Evolutionary conservation across 208 protist species (phyloP), one percentile per base, ranked within the genome.

Genomic region (Sergeia podlipaevii): DNA sequence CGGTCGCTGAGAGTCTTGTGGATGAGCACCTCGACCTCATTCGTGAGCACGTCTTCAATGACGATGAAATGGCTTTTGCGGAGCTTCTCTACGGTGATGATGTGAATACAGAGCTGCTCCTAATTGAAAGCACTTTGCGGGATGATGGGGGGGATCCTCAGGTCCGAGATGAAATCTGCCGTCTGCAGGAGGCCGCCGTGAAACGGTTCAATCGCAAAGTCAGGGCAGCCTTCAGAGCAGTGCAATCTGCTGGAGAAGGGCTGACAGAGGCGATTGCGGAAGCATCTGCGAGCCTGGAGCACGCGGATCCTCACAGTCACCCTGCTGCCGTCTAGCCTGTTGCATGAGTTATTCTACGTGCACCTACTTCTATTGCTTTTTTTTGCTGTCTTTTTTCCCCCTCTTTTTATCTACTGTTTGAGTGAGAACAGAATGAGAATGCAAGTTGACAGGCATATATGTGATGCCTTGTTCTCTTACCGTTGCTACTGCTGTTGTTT

Each of bases 41-140:
- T 32, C 81, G 85, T 7, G 54, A 52, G 4, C 45, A 60, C 17
- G 62, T 93, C 26, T 93, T 93, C 45, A 17, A 77, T 63, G 55
- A 86, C 33, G 73, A 93, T 47, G 85, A 93, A 52, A 68, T 63
- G 17, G 62, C 60, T 7, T 93, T 93, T 66, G 85, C 85, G 20
- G 81, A 93, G 58, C 70, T 93, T 49, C 72, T 93, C 28, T 93
- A 93, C 64, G 85, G 64, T 33, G 85, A 93, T 46, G 79, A 81
- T 45, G 67, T 93, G 11, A 65, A 77, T 47, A 64, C 52, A 4
- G 64, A 73, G 37, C 48, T 77, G 18, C 54, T 32, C 7, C 52
- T 58, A 10, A 61, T 74, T 11, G 55, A 70, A 1, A 51, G 29
- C 15, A 58, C 55, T 8, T 30, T 71, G 11, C 42, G 53, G 36